phyloP scores from a whole-genome alignment of 345 rosid genomes.

The Carallia brachiata region DNA sequence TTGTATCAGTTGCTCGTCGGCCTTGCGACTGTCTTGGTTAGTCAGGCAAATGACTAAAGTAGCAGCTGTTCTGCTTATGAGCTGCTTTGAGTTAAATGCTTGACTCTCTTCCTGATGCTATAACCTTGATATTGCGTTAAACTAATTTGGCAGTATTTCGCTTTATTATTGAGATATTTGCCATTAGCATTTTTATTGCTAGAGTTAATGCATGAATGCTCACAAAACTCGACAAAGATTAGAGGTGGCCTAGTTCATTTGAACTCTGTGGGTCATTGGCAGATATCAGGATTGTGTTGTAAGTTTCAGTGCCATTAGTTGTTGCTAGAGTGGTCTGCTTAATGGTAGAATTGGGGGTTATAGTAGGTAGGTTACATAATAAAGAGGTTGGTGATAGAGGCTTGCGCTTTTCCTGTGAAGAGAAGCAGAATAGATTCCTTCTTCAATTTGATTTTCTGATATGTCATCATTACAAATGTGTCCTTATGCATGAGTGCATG shows the following conservation, averaged over 20 bases:
- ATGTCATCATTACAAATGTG: not conserved
- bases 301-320: too few species aligned
- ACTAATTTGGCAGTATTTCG: not conserved
- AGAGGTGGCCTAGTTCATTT: not conserved
- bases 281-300: not conserved
- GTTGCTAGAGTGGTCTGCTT: too few species aligned
- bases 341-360: too few species aligned
- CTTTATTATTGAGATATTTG: not conserved
- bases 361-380: not conserved
- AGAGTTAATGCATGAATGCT: not conserved
- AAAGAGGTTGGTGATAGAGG: not conserved
- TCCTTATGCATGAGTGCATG: not conserved
- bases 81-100: not conserved
- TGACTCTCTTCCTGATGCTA: not conserved
- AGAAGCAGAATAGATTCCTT: not conserved
- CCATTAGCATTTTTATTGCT: not conserved
- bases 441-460: not conserved
- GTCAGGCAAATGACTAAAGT: not conserved
- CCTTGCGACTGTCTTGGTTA: not conserved
- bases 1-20: not conserved
- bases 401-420: constrained; percentile 3
- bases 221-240: not conserved
- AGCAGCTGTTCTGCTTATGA: not conserved
- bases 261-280: not conserved
- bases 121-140: not conserved